Evolutionary conservation across 2,329 filamentous ascomycete species (phyloP), one percentile per base, ranked within the genome.

Genomic region (Mycogone perniciosa): DNA sequence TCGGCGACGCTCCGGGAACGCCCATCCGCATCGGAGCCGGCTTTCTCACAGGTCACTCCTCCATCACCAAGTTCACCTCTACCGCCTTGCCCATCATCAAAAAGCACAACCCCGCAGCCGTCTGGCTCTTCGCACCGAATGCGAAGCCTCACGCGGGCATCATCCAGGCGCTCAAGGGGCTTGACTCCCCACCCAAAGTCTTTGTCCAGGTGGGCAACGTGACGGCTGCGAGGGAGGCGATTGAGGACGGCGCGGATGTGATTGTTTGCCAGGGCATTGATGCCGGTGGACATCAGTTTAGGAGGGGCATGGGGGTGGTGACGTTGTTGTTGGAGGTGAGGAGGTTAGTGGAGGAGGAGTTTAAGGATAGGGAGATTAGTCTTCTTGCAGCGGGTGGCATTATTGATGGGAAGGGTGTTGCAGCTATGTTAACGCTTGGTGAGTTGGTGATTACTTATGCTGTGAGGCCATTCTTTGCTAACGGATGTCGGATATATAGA

Each of bases 91-190:
- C 76, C 1, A 56, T 85, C 9, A 67, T 88, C 13, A 60, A 61
- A 27, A 67, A 71, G 53, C 76, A 82, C 62, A 66, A 65, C 0
- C 82, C 83, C 2, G 76, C 75, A 2, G 83, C 81, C 0, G 71
- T 84, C 7, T 88, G 84, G 84, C 73, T 88, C 43, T 87, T 86
- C 59, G 84, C 83, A 3, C 81, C 82, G 2, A 66, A 70, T 31
- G 67, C 69, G 20, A 66, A 70, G 11, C 67, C 70, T 8, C 67
- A 71, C 48, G 56, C 51, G 6, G 58, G 50, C 46, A 68, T 76
- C 40, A 65, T 76, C 34, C 53, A 59, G 44, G 63, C 63, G 3
- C 54, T 73, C 31, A 67, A 67, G 51, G 44, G 13, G 4, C 50
- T 65, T 10, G 57, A 59, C 4, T 46, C 56, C 5, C 66, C 59